These are phyloP conservation scores for Sporisorium iseilematis-ciliati DNA, from an alignment of 1,284 basidiomycete species.

Conservation along the genomic window DNA sequence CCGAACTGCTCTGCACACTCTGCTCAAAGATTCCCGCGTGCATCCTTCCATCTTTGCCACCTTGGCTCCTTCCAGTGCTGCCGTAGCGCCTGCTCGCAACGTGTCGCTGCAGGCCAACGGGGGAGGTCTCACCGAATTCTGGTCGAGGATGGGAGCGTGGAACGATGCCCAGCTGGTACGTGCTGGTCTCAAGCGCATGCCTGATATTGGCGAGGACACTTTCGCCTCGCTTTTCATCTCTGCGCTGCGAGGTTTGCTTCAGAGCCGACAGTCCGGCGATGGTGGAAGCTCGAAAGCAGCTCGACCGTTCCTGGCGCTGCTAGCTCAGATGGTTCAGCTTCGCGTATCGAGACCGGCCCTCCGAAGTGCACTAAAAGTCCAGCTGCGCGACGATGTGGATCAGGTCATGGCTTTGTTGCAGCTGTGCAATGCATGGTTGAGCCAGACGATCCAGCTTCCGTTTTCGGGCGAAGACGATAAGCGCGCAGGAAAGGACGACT, in stretches of 20 bases:
- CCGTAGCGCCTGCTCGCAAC: not conserved
- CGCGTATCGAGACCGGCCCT: conserved; percentile 38
- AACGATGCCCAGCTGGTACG: conserved; percentile 29
- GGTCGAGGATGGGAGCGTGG: conserved; percentile 26
- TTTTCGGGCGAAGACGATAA: conserved; percentile 9
- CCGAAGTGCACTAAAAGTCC: conserved; percentile 36
- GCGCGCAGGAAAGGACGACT: not conserved
- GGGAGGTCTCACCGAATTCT: conserved; percentile 24
- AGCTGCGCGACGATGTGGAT: conserved; percentile 38
- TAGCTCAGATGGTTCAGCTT: conserved; percentile 28
- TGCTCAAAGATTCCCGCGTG: conserved; percentile 21
- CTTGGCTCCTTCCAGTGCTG: conserved; percentile 1
- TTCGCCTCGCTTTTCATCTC: conserved; percentile 25
- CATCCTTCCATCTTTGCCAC: conserved; percentile 40
- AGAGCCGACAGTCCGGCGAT: conserved; percentile 8
- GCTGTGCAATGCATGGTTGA: conserved; percentile 48
- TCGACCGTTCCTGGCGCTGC: conserved; percentile 13
- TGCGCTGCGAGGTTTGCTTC: conserved; percentile 26
- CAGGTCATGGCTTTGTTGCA: conserved; percentile 40
- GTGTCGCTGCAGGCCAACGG: conserved; percentile 19
- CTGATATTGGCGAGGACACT: conserved; percentile 33
- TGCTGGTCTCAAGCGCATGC: conserved; percentile 29
- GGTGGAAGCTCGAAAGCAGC: conserved; percentile 15
- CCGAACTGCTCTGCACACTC: conserved; percentile 18
- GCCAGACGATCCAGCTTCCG: conserved; percentile 32